Base-by-base conservation (phyloP, 1,139 yeast genomes). In the Yamadazyma diospyri region DNA sequence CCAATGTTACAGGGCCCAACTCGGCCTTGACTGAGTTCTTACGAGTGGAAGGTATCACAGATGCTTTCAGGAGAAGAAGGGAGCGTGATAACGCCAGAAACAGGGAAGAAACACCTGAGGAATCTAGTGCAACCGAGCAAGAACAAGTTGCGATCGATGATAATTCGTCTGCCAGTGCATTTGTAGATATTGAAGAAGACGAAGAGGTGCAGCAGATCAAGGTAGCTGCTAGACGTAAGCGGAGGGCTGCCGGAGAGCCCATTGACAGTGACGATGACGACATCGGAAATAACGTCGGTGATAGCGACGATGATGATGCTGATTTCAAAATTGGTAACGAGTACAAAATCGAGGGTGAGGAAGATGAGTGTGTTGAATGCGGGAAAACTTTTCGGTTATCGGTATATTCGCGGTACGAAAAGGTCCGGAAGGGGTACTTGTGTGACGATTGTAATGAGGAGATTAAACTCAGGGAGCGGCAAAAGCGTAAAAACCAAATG, bases 1-100 rank as follows among this genome's bases (percentile, higher is more conserved):
- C 47, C 4, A 75, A 74, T 12, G 83, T 83, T 25, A 65, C 78
- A 39, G 92, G 92, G 0, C 92, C 94, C 6, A 81, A 81, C 59
- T 78, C 86, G 43, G 94, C 94, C 0, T 63, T 83, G 43, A 82
- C 92, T 0, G 87, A 80, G 51, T 83, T 83, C 50, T 64, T 83
- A 38, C 64, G 82, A 32, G 59, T 83, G 36, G 96, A 88, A 55
- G 97, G 97, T 25, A 89, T 89, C 57, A 84, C 97, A 0, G 87
- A 78, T 41, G 80, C 79, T 29, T 87, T 89, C 51, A 69, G 89
- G 45, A 61, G 72, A 34, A 64, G 94, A 45, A 76, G 82, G 52
- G 52, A 46, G 24, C 23, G 34, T 13, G 41, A 27, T 17, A 18
- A 18, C 9, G 24, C 29, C 7, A 14, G 29, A 19, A 27, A 16